phyloP scores from a whole-genome alignment of 1,139 yeast species.

The Geotrichum europaeum region DNA sequence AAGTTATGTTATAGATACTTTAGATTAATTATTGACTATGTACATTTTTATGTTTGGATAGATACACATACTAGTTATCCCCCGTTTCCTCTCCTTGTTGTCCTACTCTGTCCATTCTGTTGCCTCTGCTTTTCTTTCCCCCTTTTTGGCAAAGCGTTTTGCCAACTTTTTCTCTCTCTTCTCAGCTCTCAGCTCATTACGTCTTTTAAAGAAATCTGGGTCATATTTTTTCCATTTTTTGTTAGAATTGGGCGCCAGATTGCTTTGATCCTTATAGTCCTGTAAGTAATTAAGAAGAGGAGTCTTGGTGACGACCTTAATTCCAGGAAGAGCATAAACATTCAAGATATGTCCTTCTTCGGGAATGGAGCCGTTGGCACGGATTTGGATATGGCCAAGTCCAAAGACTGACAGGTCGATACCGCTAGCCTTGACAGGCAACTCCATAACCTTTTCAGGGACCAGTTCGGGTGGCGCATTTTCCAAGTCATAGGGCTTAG shows the following conservation, averaged over 20 bases:
- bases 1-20: background rate
- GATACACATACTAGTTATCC: background rate
- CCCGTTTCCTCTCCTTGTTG: background rate
- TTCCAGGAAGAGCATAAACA: conserved; percentile 47
- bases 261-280: background rate
- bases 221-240: background rate
- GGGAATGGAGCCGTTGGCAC: conserved; percentile 53
- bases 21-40: background rate
- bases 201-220: background rate
- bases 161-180: no score
- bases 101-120: background rate
- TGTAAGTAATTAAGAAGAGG: background rate
- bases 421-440: conserved; percentile 12
- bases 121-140: background rate
- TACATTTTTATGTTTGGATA: background rate
- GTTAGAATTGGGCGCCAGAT: background rate
- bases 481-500: conserved; percentile 9
- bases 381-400: conserved; percentile 45
- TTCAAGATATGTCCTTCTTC: conserved; percentile 37
- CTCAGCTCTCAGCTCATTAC: no score
- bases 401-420: conserved; percentile 17
- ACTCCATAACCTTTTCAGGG: conserved; percentile 3
- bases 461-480: background rate
- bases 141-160: no score
- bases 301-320: conserved; percentile 25